phyloP scores from a whole-genome alignment of 176 grass and related monocot genomes.

The Olyra latifolia region DNA sequence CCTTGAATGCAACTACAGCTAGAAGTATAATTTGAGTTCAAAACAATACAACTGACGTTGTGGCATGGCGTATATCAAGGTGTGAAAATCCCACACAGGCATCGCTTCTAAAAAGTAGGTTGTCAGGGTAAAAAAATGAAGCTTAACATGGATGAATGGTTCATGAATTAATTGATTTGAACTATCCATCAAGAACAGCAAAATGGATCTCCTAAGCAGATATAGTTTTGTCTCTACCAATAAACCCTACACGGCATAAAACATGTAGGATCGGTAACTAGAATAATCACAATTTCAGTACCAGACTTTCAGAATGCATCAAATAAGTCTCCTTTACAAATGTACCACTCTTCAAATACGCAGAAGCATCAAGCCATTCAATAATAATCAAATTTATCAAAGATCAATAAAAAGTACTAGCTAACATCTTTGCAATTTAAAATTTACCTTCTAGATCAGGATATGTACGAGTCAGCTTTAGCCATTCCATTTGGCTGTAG shows the following conservation, averaged over 20 bases:
- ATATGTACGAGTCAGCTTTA: conserved; percentile 76
- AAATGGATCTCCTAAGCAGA: not conserved
- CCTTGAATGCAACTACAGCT: conserved; percentile 5
- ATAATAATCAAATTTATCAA: not conserved
- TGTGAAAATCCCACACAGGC: not conserved
- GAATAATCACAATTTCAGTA: not conserved
- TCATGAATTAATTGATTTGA: not conserved
- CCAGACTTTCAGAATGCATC: not conserved
- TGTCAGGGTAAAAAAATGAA: not conserved
- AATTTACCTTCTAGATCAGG: conserved; percentile 86
- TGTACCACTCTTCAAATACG: not conserved
- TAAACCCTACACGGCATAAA: not conserved
- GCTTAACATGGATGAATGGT: not conserved
- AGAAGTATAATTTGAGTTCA: too few species aligned
- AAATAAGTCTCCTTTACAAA: not conserved
- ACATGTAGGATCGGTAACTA: not conserved
- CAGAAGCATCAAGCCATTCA: not conserved
- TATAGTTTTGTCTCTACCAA: not conserved
- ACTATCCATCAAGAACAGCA: not conserved
- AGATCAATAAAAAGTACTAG: not conserved
- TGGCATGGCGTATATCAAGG: not conserved
- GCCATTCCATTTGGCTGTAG: conserved; percentile 90
- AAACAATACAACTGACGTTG: too few species aligned
- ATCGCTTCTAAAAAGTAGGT: not conserved
- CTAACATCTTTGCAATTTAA: not conserved